These are phyloP conservation scores for Sclerotinia glacialis DNA, from an alignment of 2,329 filamentous ascomycete species.

Conservation along the genomic window DNA sequence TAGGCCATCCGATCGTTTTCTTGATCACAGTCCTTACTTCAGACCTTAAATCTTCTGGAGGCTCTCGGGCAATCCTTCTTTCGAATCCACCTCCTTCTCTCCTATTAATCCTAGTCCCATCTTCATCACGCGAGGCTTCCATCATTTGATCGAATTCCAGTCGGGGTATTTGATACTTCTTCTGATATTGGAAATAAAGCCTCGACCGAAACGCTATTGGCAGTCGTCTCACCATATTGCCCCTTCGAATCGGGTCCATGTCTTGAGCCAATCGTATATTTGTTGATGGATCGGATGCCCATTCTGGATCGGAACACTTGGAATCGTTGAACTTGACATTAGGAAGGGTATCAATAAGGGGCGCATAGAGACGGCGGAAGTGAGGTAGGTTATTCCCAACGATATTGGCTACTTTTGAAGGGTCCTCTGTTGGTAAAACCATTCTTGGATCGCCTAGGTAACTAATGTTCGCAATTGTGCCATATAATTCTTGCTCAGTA, in stretches of 20 bases:
- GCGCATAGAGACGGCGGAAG: slow-evolving; percentile 87
- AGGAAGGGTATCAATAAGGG: slow-evolving; percentile 83
- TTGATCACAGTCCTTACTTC: slow-evolving; percentile 75
- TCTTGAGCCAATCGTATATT: slow-evolving; percentile 77
- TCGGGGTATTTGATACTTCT: slow-evolving; percentile 81
- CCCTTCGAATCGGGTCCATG: slow-evolving; percentile 85
- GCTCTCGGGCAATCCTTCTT: slow-evolving; percentile 71
- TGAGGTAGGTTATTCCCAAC: slow-evolving; percentile 87
- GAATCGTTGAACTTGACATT: slow-evolving; percentile 77
- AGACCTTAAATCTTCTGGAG: slow-evolving; percentile 62
- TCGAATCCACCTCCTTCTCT: slow-evolving; percentile 84
- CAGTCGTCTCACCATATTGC: slow-evolving; percentile 93
- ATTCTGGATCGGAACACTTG: slow-evolving; percentile 55
- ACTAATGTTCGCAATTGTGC: slow-evolving; percentile 85
- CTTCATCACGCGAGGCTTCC: slow-evolving; percentile 68
- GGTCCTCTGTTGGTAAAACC: slow-evolving; percentile 85
- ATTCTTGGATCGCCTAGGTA: slow-evolving; percentile 98
- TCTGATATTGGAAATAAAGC: slow-evolving; percentile 92
- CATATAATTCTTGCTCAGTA: slow-evolving; percentile 83
- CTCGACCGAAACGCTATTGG: slow-evolving; percentile 83
- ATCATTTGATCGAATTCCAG: slow-evolving; percentile 84
- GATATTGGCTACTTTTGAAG: slow-evolving; percentile 89
- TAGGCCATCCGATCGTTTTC: slow-evolving; percentile 89
- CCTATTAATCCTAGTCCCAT: slow-evolving; percentile 64
- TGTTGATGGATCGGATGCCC: slow-evolving; percentile 60